These are phyloP conservation scores for Aspergillus incahuasiensis DNA, from an alignment of 495 filamentous ascomycete genomes.

Conservation along the genomic window DNA sequence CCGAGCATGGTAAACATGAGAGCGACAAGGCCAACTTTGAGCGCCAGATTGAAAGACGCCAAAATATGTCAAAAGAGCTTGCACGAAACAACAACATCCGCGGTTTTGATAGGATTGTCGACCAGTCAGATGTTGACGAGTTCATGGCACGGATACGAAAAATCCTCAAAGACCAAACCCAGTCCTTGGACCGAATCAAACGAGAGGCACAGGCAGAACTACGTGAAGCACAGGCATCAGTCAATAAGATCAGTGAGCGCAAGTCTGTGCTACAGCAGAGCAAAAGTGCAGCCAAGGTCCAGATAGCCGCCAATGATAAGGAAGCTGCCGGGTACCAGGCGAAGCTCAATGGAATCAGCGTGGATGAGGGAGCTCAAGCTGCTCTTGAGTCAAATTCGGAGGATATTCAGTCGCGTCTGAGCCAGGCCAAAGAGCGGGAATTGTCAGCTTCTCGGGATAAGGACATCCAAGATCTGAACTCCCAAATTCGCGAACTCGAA, in stretches of 20 bases:
- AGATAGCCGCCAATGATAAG: slow-evolving; percentile 64
- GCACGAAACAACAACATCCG: slow-evolving; percentile 76
- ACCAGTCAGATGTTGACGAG: slow-evolving; percentile 63
- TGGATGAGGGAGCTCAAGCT: slow-evolving; percentile 79
- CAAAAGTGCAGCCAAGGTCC: slow-evolving; percentile 62
- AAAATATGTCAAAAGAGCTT: slow-evolving; percentile 69
- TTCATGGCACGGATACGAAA: slow-evolving; percentile 78
- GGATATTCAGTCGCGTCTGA: slow-evolving; percentile 60
- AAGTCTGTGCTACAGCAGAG: slow-evolving; percentile 64
- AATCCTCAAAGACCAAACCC: slow-evolving; percentile 70
- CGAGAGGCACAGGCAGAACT: slow-evolving; percentile 66
- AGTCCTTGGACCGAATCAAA: slow-evolving; percentile 66
- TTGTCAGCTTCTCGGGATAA: slow-evolving; percentile 61
- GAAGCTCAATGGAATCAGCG: slow-evolving; percentile 62
- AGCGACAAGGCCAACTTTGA: slow-evolving; percentile 85
- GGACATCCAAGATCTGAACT: slow-evolving; percentile 57
- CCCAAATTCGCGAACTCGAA: slow-evolving; percentile 61
- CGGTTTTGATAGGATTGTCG: slow-evolving; percentile 74
- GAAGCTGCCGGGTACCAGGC: slow-evolving; percentile 57
- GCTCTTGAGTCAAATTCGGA: slow-evolving; percentile 66
- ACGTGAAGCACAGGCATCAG: slow-evolving; percentile 56
- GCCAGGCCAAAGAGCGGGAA: slow-evolving; percentile 56
- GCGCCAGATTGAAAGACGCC: slow-evolving; percentile 63
- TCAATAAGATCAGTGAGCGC: slow-evolving; percentile 65
- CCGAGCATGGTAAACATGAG: slow-evolving; percentile 77